Evolutionary conservation across 1,139 yeast species (phyloP).

Genomic region (Citeromyces hawaiiensis): DNA sequence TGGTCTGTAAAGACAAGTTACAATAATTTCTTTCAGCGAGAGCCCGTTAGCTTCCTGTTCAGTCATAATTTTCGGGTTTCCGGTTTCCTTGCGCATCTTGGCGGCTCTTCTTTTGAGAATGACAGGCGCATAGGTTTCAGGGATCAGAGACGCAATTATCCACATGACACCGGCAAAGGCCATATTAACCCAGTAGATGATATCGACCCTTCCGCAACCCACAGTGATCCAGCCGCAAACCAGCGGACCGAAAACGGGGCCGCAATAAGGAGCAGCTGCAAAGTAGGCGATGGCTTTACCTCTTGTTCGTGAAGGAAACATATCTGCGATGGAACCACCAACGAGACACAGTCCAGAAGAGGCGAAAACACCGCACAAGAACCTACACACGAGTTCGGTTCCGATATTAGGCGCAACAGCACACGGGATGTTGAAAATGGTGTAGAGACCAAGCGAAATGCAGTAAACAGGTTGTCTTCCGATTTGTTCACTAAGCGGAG

Average conservation of each 20-base stretch:
- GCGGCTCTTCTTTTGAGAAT: conserved; percentile 64
- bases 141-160: conserved; percentile 47
- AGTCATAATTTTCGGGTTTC: conserved; percentile 74
- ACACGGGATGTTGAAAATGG: conserved; percentile 77
- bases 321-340: conserved; percentile 85
- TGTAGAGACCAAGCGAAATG: conserved; percentile 60
- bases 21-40: conserved; percentile 47
- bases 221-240: conserved; percentile 78
- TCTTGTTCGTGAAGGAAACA: conserved; percentile 66
- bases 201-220: conserved; percentile 50
- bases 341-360: conserved; percentile 77
- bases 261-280: conserved; percentile 87
- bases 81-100: conserved; percentile 63
- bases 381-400: conserved; percentile 66
- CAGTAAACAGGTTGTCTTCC: conserved; percentile 82
- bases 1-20: conserved; percentile 64
- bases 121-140: conserved; percentile 88
- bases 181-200: conserved; percentile 83
- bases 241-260: conserved; percentile 86
- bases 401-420: conserved; percentile 80
- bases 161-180: conserved; percentile 83
- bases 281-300: conserved; percentile 86
- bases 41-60: conserved; percentile 80
- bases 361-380: conserved; percentile 78
- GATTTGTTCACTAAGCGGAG: conserved; percentile 75